These are phyloP conservation scores for Verticillium tricorpus DNA, from an alignment of 2,329 filamentous ascomycete genomes.

Conservation along the genomic window DNA sequence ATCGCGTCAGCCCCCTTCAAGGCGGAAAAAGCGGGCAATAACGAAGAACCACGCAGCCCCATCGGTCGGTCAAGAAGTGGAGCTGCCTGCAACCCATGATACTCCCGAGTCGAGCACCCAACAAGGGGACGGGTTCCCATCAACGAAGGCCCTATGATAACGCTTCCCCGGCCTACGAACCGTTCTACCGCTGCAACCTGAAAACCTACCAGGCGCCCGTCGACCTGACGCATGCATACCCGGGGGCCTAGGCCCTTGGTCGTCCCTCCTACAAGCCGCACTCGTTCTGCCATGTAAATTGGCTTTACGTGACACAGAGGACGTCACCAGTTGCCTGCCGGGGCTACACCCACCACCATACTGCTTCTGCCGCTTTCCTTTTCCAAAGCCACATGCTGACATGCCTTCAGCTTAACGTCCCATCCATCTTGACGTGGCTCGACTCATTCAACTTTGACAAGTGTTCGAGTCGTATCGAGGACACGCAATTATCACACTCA, in stretches of 20 bases:
- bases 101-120: not conserved
- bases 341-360: not conserved
- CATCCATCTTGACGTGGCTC: conserved; percentile 5
- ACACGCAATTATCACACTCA: not conserved
- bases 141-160: not conserved
- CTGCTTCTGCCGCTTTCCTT: not conserved
- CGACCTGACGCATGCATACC: not conserved
- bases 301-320: not conserved
- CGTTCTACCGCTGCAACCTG: not conserved
- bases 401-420: not conserved
- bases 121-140: not conserved
- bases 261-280: not conserved
- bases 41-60: not conserved
- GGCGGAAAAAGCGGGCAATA: no score
- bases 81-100: not conserved
- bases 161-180: not conserved
- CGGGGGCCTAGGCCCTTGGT: not conserved
- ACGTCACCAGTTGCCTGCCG: not conserved
- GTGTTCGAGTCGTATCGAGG: not conserved
- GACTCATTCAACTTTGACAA: not conserved
- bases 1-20: no score
- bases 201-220: not conserved
- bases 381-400: not conserved
- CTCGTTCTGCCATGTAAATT: not conserved
- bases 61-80: not conserved